Conservation (phyloP, 176 grass and related monocot genomes). For the Musa schizocarpa region DNA sequence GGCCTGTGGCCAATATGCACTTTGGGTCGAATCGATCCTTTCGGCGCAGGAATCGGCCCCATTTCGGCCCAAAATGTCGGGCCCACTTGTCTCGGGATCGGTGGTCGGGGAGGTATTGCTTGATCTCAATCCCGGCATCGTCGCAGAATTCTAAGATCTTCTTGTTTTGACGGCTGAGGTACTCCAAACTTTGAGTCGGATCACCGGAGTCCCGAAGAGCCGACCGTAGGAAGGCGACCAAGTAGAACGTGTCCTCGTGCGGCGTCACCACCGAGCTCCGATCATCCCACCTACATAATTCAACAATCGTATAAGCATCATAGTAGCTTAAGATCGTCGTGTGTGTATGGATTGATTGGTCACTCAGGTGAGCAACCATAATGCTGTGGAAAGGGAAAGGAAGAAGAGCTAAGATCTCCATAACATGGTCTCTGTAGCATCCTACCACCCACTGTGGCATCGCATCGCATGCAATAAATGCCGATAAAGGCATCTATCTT, state of each 20-base stretch:
- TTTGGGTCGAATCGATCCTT: slow-evolving; percentile 62
- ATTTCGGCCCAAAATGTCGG: slow-evolving; percentile 59
- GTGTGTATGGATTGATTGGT: no score
- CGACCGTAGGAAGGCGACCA: slow-evolving; percentile 90
- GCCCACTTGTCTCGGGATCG: slow-evolving; percentile 53
- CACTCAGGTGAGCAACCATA: no score
- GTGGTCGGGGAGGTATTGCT: slow-evolving; percentile 83
- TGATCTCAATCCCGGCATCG: slow-evolving; percentile 41
- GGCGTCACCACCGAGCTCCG: slow-evolving; percentile 79
- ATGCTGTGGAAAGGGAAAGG: no score
- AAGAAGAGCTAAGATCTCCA: no score
- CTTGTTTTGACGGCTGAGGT: slow-evolving; percentile 56
- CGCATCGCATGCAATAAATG: no score
- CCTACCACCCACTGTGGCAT: no score
- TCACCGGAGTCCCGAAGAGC: slow-evolving; percentile 41
- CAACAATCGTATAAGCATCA: no score
- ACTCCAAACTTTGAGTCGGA: slow-evolving; percentile 34
- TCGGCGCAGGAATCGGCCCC: slow-evolving; percentile 38
- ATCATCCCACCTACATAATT: slow-evolving; percentile 56
- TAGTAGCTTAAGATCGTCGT: no score
- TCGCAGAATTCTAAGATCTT: slow-evolving; percentile 63
- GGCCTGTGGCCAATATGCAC: slow-evolving; percentile 52
- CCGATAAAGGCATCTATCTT: no score
- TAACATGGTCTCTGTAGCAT: no score
- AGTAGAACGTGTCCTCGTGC: slow-evolving; percentile 86